Evolutionary conservation across 2,329 filamentous ascomycete genomes (phyloP).

Genomic region (Claviceps cyperi): DNA sequence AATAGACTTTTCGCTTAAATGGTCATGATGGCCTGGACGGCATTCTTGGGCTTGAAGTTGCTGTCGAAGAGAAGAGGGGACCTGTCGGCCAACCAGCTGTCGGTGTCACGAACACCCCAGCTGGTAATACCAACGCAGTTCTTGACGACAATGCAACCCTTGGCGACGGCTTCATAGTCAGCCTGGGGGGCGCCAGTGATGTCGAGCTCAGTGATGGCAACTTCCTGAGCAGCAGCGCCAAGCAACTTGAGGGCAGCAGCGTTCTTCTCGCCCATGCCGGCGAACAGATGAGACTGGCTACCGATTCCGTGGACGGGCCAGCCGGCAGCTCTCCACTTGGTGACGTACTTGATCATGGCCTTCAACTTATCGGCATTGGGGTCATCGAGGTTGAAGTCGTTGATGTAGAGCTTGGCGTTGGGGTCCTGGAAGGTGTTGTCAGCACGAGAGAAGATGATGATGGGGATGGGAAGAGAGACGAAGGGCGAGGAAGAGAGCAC

Average conservation of each 20-base stretch:
- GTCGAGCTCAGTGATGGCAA: slow-evolving; percentile 55
- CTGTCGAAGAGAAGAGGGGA: slow-evolving; percentile 40
- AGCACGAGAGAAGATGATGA: not conserved
- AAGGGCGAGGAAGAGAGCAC: not conserved
- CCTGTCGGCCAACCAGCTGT: slow-evolving; percentile 29
- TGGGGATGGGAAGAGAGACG: not conserved
- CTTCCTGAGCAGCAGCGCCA: slow-evolving; percentile 35
- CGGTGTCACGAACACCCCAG: slow-evolving; percentile 38
- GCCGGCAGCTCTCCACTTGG: slow-evolving; percentile 44
- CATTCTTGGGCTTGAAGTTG: slow-evolving; percentile 17
- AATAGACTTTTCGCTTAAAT: no score
- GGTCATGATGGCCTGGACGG: not conserved
- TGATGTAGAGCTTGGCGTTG: slow-evolving; percentile 57
- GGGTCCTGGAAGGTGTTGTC: slow-evolving; percentile 33
- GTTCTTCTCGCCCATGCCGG: slow-evolving; percentile 22
- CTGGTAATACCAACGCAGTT: slow-evolving; percentile 54
- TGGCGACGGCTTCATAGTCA: slow-evolving; percentile 44
- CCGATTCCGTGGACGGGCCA: not conserved
- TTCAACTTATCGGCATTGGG: slow-evolving; percentile 42
- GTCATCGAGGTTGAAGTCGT: slow-evolving; percentile 56
- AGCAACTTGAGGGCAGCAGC: slow-evolving; percentile 37
- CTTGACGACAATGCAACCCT: slow-evolving; percentile 40
- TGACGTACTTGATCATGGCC: slow-evolving; percentile 43
- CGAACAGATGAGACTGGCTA: not conserved
- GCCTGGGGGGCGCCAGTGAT: slow-evolving; percentile 39